phyloP scores from a whole-genome alignment of 768 basidiomycete genomes.

The Chlorophyllum brunneum region DNA sequence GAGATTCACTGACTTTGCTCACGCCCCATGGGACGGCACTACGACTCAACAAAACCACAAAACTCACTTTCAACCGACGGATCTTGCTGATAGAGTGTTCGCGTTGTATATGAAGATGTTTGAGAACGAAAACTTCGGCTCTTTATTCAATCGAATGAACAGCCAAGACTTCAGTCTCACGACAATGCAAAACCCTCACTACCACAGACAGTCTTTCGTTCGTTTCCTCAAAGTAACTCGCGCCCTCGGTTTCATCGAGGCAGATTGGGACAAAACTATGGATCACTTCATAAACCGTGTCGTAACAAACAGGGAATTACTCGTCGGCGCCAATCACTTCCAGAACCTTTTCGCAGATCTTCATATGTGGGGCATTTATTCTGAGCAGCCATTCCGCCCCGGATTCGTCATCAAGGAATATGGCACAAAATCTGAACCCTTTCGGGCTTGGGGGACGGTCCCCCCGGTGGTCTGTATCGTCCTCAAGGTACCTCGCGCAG shows the following conservation, averaged over 20 bases:
- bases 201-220: constrained; percentile 46
- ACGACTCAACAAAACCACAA: not conserved
- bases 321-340: constrained; percentile 27
- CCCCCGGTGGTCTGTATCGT: constrained; percentile 31
- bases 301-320: constrained; percentile 17
- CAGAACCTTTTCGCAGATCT: constrained; percentile 47
- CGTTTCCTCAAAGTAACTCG: constrained; percentile 39
- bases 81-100: constrained; percentile 36
- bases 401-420: constrained; percentile 13
- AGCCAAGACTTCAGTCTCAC: constrained; percentile 2
- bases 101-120: constrained; percentile 44
- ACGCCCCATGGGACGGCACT: not conserved
- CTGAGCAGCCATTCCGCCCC: constrained; percentile 14
- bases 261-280: constrained; percentile 43
- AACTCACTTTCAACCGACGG: constrained; percentile 7
- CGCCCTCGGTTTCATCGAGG: constrained; percentile 21
- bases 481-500: constrained; percentile 29
- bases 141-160: constrained; percentile 4
- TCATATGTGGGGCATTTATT: constrained; percentile 35
- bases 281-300: constrained; percentile 25
- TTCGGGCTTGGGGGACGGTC: constrained; percentile 26
- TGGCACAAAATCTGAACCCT: constrained; percentile 12
- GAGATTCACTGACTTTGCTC: constrained; percentile 1
- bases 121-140: constrained; percentile 28
- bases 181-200: constrained; percentile 30